Conservation (phyloP, 2,329 filamentous ascomycete species). For the Chrysoporthe cubensis region DNA sequence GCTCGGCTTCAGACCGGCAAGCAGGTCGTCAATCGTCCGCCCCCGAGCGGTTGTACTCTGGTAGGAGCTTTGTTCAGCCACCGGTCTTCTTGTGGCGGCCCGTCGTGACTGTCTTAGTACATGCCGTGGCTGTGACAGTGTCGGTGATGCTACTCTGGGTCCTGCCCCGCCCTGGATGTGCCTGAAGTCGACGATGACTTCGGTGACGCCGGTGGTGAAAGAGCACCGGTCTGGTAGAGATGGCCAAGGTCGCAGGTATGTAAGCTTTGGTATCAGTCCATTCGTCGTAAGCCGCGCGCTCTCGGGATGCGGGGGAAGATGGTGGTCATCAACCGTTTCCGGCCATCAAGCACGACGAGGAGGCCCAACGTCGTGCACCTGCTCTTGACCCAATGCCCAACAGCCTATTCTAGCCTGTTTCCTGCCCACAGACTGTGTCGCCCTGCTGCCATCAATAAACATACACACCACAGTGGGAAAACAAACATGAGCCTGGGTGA, state of each 20-base stretch:
- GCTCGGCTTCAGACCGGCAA: not conserved
- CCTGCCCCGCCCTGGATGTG: not conserved
- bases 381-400: not conserved
- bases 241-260: not conserved
- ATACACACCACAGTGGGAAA: not conserved
- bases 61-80: not conserved
- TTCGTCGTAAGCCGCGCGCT: not conserved
- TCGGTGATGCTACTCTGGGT: not conserved
- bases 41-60: too few relatives aligned
- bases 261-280: not conserved
- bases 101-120: not conserved
- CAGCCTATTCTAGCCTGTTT: not conserved
- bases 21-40: too few relatives aligned
- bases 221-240: too few relatives aligned
- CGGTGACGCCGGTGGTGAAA: not conserved
- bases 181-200: not conserved
- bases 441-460: not conserved
- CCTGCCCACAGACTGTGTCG: not conserved
- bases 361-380: not conserved
- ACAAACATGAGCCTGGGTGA: constrained; percentile 5
- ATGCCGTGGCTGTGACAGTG: not conserved
- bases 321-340: not conserved
- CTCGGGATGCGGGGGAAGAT: not conserved
- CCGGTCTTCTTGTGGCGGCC: not conserved
- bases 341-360: not conserved